These are phyloP conservation scores for Carex littledalei DNA, from an alignment of 176 grass and related monocot genomes.

Conservation along the genomic window DNA sequence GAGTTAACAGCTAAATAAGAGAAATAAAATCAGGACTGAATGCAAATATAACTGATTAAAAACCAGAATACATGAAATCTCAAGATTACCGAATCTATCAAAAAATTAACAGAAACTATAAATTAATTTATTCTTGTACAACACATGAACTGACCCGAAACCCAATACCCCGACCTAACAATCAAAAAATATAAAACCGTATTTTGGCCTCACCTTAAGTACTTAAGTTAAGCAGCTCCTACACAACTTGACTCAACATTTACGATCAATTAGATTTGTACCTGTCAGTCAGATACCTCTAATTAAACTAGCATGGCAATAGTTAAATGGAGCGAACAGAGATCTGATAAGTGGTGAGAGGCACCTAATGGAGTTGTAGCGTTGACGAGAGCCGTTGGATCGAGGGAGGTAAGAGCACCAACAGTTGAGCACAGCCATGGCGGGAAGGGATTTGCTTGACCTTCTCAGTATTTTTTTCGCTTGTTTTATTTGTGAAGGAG, in stretches of 20 bases:
- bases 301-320: neutral
- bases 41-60: neutral
- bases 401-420: neutral
- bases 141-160: neutral
- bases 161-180: neutral
- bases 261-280: neutral
- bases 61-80: neutral
- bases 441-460: neutral
- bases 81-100: neutral
- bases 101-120: neutral
- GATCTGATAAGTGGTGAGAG: neutral
- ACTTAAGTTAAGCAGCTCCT: neutral
- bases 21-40: neutral
- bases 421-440: constrained; percentile 27
- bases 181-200: neutral
- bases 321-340: neutral
- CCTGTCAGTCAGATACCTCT: neutral
- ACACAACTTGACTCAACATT: neutral
- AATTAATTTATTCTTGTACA: neutral
- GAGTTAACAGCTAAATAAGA: neutral
- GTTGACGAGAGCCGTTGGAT: neutral
- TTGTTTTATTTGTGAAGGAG: constrained; percentile 13
- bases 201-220: neutral
- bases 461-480: neutral
- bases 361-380: neutral